phyloP scores from a whole-genome alignment of 73 alveolate genomes.

The Diophrys appendiculata region DNA sequence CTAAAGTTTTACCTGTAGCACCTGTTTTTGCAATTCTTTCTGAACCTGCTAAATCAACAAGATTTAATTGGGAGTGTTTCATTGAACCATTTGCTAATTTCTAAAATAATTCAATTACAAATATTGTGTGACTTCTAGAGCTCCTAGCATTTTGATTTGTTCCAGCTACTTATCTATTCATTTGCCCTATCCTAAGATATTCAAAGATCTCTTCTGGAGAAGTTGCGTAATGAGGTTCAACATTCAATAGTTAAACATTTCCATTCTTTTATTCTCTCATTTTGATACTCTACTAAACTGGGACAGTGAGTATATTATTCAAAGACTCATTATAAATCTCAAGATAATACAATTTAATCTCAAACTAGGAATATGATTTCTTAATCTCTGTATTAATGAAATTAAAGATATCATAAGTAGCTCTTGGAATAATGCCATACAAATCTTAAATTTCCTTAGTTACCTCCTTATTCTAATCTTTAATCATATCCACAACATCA shows the following conservation, averaged over 20 bases:
- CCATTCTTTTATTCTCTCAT: slow-evolving; percentile 88
- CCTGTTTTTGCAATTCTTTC: slow-evolving; percentile 89
- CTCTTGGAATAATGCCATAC: slow-evolving; percentile 74
- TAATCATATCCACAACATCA: slow-evolving; percentile 37
- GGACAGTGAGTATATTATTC: slow-evolving; percentile 74
- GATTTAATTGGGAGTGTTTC: slow-evolving; percentile 76
- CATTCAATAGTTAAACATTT: slow-evolving; percentile 60
- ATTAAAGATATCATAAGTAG: slow-evolving; percentile 58
- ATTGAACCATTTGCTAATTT: slow-evolving; percentile 68
- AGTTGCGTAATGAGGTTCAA: slow-evolving; percentile 67
- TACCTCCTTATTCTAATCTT: background rate
- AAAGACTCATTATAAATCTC: slow-evolving; percentile 90
- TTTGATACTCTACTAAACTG: slow-evolving; percentile 63
- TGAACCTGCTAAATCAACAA: slow-evolving; percentile 93
- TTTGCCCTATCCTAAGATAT: slow-evolving; percentile 77
- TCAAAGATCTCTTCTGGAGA: slow-evolving; percentile 81
- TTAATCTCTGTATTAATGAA: background rate
- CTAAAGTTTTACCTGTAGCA: slow-evolving; percentile 83
- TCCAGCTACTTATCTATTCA: slow-evolving; percentile 85
- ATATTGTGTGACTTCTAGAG: slow-evolving; percentile 91
- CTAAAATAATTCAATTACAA: slow-evolving; percentile 81
- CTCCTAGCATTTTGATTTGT: slow-evolving; percentile 90
- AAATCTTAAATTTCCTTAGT: slow-evolving; percentile 43
- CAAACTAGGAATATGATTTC: slow-evolving; percentile 22
- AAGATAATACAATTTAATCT: slow-evolving; percentile 59